Percentiles rank a stretch among this genome's conserved stretches.
phyloP scores from a whole-genome alignment of 2,329 filamentous ascomycete species.

The Alternaria dauci region DNA sequence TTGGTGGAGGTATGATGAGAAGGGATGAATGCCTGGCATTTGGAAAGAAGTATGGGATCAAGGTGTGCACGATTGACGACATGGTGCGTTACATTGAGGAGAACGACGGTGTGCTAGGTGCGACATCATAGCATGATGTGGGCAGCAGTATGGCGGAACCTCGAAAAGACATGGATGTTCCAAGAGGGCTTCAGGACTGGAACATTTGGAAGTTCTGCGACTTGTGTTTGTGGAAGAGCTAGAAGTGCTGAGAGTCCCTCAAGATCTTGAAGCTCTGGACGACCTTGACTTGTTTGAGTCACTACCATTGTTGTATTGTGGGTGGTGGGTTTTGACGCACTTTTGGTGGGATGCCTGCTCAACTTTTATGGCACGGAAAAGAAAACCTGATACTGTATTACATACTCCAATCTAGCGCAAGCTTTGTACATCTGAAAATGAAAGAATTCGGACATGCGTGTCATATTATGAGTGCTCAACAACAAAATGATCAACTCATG shows the following conservation, averaged over 20 bases:
- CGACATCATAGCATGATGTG: conserved; percentile 16
- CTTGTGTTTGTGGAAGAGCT: background rate
- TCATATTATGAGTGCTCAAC: background rate
- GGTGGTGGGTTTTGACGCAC: background rate
- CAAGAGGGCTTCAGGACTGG: background rate
- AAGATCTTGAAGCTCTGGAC: background rate
- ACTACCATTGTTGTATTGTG: background rate
- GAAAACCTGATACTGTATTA: background rate
- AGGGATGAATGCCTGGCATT: conserved; percentile 88
- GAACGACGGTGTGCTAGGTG: conserved; percentile 64
- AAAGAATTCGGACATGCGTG: background rate
- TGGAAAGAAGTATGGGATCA: conserved; percentile 86
- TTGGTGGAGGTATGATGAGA: conserved; percentile 86
- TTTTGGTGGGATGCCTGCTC: background rate
- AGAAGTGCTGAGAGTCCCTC: background rate
- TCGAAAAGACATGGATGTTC: background rate
- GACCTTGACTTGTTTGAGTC: background rate
- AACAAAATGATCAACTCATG: background rate
- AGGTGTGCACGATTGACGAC: conserved; percentile 95
- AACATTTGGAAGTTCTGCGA: background rate
- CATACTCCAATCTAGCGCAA: conserved; percentile 7
- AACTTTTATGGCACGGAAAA: background rate
- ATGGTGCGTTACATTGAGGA: conserved; percentile 81
- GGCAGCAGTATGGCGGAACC: conserved; percentile 3
- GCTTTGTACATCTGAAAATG: background rate